Base-by-base conservation (phyloP, 768 basidiomycete genomes). In the Pleurotus salmoneostramineus region DNA sequence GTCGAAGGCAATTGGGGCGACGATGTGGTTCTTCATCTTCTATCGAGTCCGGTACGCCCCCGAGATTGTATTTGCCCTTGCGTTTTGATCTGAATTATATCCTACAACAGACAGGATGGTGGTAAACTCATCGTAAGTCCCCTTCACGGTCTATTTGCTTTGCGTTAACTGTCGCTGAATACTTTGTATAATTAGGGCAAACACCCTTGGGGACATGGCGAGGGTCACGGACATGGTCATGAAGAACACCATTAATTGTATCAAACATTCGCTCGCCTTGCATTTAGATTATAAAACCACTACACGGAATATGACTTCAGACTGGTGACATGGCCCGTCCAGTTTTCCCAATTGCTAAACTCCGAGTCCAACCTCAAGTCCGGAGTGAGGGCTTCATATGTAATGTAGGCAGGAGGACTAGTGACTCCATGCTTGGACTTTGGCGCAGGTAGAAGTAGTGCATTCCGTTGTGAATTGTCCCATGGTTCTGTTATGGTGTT, bases 11-110 rank as follows among this genome's bases (percentile, higher is more conserved):
- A 77, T 97, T 46, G 95, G 95, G 50, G 95, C 94, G 35, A 83
- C 86, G 27, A 96, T 97, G 95, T 97, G 95, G 95, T 96, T 96
- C 84, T 97, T 95, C 79, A 94, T 97, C 69, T 96, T 97, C 79
- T 97, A 95, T 74, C 87, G 95, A 57, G 89, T 91, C 62, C 80
- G 93, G 95, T 96, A 66, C 67, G 89, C 79, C 48, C 27, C 14
- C 31, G 2, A 33, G 3, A 3, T 27, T 34, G 44, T 12, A 3
- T n/a, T 40, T 40, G n/a, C 37, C 10, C n/a, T 40, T n/a, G 37
- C 37, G n/a, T 40, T 40, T n/a, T 8, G 37, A 10, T n/a, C 44
- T 11, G 6, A 12, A 14, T 45, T 31, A 50, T 46, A 27, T 52
- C 43, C 6, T 52, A 48, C 55, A 61, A 61, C 17, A 91, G 90